phyloP scores from a whole-genome alignment of 2,329 filamentous ascomycete genomes.

The Colletotrichum somersetense region DNA sequence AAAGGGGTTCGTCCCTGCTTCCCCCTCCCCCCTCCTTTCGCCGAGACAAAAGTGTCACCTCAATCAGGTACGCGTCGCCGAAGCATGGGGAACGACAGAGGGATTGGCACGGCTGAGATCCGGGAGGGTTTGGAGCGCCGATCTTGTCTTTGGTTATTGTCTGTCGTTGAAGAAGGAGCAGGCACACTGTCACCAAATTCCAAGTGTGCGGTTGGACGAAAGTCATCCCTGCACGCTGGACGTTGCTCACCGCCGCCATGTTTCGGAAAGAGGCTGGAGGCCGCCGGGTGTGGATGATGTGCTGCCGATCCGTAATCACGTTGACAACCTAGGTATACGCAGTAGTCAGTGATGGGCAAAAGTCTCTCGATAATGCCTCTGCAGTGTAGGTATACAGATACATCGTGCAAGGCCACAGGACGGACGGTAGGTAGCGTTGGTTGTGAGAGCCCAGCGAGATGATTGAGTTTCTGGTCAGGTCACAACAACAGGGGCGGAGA shows the following conservation, averaged over 20 bases:
- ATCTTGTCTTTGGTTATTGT: conserved; percentile 28
- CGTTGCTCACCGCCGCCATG: conserved; percentile 30
- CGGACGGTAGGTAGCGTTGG: not conserved
- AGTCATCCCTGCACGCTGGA: conserved; percentile 9
- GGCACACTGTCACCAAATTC: conserved; percentile 6
- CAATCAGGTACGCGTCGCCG: conserved; percentile 25
- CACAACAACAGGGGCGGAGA: conserved; percentile 25
- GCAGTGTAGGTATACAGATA: too few relatives aligned
- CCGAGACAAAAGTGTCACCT: conserved; percentile 29
- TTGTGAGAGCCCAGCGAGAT: not conserved
- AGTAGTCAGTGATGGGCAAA: not conserved
- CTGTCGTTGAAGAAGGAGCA: conserved; percentile 24
- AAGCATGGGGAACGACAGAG: conserved; percentile 2
- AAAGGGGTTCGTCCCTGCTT: conserved; percentile 19
- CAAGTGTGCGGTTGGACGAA: conserved; percentile 15
- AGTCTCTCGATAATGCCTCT: not conserved
- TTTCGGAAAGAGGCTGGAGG: conserved; percentile 16
- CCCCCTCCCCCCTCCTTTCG: not conserved
- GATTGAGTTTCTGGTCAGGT: conserved; percentile 4
- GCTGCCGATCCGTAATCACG: not conserved
- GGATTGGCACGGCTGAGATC: conserved; percentile 24
- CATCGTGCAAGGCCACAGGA: not conserved
- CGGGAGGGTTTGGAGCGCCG: conserved; percentile 17
- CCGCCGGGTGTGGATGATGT: not conserved
- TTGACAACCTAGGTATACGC: not conserved